These are phyloP conservation scores for Cystobasidium pallidum DNA, from an alignment of 1,284 basidiomycete species.

Conservation along the genomic window DNA sequence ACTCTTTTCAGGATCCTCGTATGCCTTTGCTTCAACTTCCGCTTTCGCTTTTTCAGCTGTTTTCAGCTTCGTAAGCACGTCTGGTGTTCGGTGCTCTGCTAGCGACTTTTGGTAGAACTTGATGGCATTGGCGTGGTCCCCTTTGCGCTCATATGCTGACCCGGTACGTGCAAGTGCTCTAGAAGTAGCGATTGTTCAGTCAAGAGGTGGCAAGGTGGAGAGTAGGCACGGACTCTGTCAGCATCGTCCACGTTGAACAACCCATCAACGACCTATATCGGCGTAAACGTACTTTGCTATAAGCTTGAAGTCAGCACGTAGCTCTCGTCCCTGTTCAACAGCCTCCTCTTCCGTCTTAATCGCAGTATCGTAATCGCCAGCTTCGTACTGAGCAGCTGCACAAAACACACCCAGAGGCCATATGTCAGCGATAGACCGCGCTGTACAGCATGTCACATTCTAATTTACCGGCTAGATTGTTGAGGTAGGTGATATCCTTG, in stretches of 20 bases:
- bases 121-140: slow-evolving; percentile 76
- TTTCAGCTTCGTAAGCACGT: slow-evolving; percentile 87
- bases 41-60: slow-evolving; percentile 75
- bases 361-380: slow-evolving; percentile 84
- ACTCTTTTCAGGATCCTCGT: slow-evolving; percentile 85
- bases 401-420: not conserved
- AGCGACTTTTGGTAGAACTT: slow-evolving; percentile 76
- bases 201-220: slow-evolving; percentile 5
- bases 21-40: slow-evolving; percentile 78
- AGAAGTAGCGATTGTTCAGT: slow-evolving; percentile 49
- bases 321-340: slow-evolving; percentile 82
- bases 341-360: slow-evolving; percentile 94
- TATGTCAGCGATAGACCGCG: slow-evolving; percentile 36
- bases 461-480: slow-evolving; percentile 81
- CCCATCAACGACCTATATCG: not conserved
- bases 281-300: slow-evolving; percentile 60
- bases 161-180: slow-evolving; percentile 88
- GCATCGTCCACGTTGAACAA: not conserved
- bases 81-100: slow-evolving; percentile 94
- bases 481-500: slow-evolving; percentile 91
- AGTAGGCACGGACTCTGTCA: slow-evolving; percentile 14
- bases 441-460: too few species aligned
- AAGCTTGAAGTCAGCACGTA: slow-evolving; percentile 64
- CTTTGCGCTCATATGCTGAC: slow-evolving; percentile 79
- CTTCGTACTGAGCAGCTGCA: slow-evolving; percentile 87